Conservation (phyloP, 805 yeast species). For the Candida koratica region DNA sequence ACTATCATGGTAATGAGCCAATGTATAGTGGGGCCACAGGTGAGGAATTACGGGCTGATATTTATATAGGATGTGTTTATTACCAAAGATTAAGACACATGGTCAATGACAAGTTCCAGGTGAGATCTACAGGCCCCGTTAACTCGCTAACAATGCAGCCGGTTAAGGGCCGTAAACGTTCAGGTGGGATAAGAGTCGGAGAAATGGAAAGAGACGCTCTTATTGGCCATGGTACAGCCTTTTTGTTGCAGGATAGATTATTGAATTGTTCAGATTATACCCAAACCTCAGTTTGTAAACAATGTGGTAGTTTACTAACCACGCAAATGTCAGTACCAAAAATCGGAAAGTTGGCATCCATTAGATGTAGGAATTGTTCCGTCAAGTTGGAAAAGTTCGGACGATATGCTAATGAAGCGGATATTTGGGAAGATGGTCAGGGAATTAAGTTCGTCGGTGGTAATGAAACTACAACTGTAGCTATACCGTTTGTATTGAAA, state of each 20-base stretch:
- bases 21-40: conserved; percentile 99
- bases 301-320: conserved; percentile 88
- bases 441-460: conserved; percentile 93
- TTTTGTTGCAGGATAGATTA: conserved; percentile 87
- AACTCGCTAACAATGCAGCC: conserved; percentile 98
- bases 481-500: conserved; percentile 93
- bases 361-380: conserved; percentile 92
- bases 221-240: conserved; percentile 97
- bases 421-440: conserved; percentile 96
- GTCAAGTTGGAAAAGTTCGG: conserved; percentile 56
- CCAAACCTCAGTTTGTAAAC: conserved; percentile 83
- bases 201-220: conserved; percentile 99
- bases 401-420: conserved; percentile 57
- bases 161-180: conserved; percentile 97
- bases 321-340: conserved; percentile 90
- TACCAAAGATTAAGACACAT: conserved; percentile 98
- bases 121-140: conserved; percentile 97
- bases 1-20: conserved; percentile 98
- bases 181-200: conserved; percentile 99
- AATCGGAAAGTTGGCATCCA: conserved; percentile 72
- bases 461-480: conserved; percentile 87
- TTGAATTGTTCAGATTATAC: conserved; percentile 95
- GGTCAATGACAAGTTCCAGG: conserved; percentile 99
- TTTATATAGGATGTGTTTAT: conserved; percentile 94
- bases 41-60: conserved; percentile 93